phyloP scores from a whole-genome alignment of 2,329 filamentous ascomycete genomes.

The Madurella mycetomatis region DNA sequence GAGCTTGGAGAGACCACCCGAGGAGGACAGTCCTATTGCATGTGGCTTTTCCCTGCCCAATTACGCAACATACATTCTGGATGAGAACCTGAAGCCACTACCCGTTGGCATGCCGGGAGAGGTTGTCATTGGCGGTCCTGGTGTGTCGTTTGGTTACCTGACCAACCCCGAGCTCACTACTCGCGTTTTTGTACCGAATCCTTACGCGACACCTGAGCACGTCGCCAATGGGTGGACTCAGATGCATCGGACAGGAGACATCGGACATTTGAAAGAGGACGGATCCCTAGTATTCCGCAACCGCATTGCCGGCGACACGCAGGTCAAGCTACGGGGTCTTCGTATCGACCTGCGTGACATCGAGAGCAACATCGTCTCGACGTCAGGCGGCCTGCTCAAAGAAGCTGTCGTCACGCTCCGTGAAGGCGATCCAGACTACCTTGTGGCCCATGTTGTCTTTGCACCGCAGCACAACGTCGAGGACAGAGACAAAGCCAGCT shows the following conservation, averaged over 20 bases:
- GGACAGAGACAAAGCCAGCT: too few species aligned
- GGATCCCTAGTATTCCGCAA: conserved; percentile 32
- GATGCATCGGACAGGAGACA: conserved; percentile 37
- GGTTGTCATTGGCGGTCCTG: conserved; percentile 15
- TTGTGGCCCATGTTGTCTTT: conserved; percentile 5
- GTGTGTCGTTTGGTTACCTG: conserved; percentile 17
- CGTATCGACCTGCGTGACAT: conserved; percentile 44
- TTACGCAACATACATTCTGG: conserved; percentile 14
- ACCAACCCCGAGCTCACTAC: conserved; percentile 35
- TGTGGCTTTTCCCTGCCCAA: conserved; percentile 7
- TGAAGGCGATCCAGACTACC: not conserved
- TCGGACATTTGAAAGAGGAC: conserved; percentile 29
- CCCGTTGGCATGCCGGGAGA: conserved; percentile 12
- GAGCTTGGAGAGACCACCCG: too few species aligned
- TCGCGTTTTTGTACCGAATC: conserved; percentile 25
- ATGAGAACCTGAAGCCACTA: not conserved
- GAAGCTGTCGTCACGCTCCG: not conserved
- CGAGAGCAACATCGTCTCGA: not conserved
- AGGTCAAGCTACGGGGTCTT: conserved; percentile 39
- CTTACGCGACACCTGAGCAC: conserved; percentile 19
- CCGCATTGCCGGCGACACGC: conserved; percentile 35
- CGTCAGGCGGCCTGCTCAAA: not conserved
- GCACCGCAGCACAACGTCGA: too few species aligned
- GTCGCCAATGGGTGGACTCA: conserved; percentile 18
- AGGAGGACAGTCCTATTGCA: too few species aligned